Conservation (phyloP, 2,329 filamentous ascomycete genomes). For the Ophiostoma populinum region DNA sequence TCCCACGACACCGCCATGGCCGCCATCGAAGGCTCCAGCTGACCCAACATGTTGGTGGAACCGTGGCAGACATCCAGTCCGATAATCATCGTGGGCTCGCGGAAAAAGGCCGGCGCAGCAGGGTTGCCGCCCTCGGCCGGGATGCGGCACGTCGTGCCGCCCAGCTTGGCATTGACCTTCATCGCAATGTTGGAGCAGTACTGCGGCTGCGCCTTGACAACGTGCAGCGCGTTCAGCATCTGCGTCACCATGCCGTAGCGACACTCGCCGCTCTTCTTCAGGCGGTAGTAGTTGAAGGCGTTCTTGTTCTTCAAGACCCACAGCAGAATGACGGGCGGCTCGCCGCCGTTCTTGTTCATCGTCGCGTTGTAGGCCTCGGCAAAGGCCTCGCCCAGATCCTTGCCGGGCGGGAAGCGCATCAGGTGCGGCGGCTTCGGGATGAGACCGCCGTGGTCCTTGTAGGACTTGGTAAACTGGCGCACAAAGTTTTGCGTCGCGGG, state of each 20-base stretch:
- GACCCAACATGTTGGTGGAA: conserved; percentile 36
- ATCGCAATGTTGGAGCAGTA: conserved; percentile 89
- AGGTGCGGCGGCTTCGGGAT: conserved; percentile 21
- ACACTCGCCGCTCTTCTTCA: conserved; percentile 83
- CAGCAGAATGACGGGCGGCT: conserved; percentile 58
- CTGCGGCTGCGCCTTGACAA: conserved; percentile 52
- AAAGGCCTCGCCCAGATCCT: conserved; percentile 27
- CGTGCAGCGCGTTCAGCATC: conserved; percentile 56
- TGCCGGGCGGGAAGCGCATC: conserved; percentile 13
- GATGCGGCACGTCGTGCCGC: conserved; percentile 51
- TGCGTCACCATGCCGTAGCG: conserved; percentile 73
- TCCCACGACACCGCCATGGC: conserved; percentile 77
- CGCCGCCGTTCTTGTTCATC: conserved; percentile 31
- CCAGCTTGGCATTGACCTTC: conserved; percentile 95
- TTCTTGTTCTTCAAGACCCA: conserved; percentile 61
- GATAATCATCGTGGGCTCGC: conserved; percentile 58
- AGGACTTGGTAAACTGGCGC: conserved; percentile 26
- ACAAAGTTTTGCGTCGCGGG: conserved; percentile 42
- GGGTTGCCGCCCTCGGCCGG: conserved; percentile 16
- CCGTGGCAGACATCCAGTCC: conserved; percentile 84
- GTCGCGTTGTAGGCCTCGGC: conserved; percentile 36
- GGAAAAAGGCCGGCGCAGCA: conserved; percentile 21
- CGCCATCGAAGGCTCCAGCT: conserved; percentile 55
- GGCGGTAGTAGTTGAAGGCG: conserved; percentile 54
- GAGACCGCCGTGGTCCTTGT: conserved; percentile 32